Conservation (phyloP, 768 basidiomycete species). For the Boletus coccyginus region DNA sequence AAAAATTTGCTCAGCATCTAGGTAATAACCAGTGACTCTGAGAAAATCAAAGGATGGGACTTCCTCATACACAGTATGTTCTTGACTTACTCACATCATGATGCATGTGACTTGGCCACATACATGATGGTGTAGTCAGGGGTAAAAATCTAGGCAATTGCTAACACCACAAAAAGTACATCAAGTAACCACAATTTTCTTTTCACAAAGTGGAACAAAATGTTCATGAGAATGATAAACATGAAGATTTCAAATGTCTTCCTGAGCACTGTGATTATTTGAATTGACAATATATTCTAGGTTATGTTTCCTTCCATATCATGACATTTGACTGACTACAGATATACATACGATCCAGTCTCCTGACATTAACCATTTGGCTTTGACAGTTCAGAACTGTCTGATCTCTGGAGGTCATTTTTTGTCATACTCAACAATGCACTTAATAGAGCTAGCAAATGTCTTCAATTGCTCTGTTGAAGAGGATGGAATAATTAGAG, state of each 20-base stretch:
- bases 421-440: background rate
- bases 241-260: too few species aligned
- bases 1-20: background rate
- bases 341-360: conserved; percentile 1
- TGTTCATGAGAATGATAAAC: too few species aligned
- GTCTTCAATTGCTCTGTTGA: background rate
- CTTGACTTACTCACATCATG: background rate
- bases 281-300: background rate
- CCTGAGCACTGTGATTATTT: too few species aligned
- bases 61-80: background rate
- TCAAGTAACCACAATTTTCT: too few species aligned
- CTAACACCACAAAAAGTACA: background rate
- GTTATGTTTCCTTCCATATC: too few species aligned
- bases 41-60: background rate
- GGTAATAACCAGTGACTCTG: background rate
- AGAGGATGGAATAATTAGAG: too few species aligned
- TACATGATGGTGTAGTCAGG: background rate
- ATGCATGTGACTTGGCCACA: background rate
- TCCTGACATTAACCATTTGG: background rate
- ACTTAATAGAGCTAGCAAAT: background rate
- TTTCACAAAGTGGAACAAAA: too few species aligned
- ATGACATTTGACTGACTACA: too few species aligned
- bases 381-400: background rate
- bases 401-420: background rate
- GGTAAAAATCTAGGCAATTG: background rate